Base-by-base conservation (phyloP, 2,329 filamentous ascomycete species). In the Zymoseptoria tritici region DNA sequence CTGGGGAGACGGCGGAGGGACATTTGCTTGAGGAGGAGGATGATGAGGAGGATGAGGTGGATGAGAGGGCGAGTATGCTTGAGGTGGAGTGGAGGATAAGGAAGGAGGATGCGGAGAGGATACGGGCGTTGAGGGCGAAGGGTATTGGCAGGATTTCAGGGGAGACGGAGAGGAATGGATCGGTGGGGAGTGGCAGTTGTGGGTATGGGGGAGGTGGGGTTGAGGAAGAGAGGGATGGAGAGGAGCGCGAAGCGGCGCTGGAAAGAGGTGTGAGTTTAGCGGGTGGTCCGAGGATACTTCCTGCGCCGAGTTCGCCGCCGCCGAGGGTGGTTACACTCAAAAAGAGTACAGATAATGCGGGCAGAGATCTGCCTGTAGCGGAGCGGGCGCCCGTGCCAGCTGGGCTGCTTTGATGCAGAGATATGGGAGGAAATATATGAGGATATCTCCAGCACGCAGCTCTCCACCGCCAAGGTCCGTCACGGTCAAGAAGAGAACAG, bases 1-100 rank as follows among this genome's bases (percentile, higher is more conserved):
- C 85, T 69, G 20, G 21, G n/a, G 87, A 90, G 61, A 86, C 83
- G 16, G 85, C 84, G 36, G 87, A 90, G 62, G 88, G 87, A 61
- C 86, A 85, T 70, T 77, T 90, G 60, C 73, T 91, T 57, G 83
- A 85, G 46, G 81, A 80, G 46, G 81, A 80, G 57, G 73, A 75
- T 29, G 72, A 75, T 9, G 79, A 80, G 57, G 75, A 75, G 56
- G 74, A 76, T 55, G 79, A 83, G 59, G 77, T 81, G 63, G 86
- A 68, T 86, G 85, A 70, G 61, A 50, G 59, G 11, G 61, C 64
- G 19, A 64, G 60, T n/a, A 67, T 69, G 67, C 49, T 67, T 16
- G 55, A 59, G 21, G 36, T 16, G 36, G 36, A 42, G 16, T 42
- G 36, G 36, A 42, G 36, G 36, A 13, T 42, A 13, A 42, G 36